Conservation (phyloP, 495 filamentous ascomycete species). For the Sordaria brevicollis region DNA sequence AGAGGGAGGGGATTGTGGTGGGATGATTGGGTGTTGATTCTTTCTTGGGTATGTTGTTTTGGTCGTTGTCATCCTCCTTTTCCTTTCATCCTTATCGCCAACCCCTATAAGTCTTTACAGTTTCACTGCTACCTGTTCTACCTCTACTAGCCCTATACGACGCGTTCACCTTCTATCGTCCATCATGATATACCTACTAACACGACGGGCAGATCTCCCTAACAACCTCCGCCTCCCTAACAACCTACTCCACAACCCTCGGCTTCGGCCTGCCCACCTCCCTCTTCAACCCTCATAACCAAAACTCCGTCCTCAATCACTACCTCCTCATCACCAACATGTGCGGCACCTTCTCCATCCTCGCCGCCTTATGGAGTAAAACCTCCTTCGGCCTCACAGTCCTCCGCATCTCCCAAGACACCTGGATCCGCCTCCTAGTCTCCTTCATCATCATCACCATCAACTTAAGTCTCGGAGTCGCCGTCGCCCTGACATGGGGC, state of each 20-base stretch:
- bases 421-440: conserved; percentile 18
- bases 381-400: conserved; percentile 27
- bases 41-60: conserved; percentile 26
- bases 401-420: conserved; percentile 19
- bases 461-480: conserved; percentile 20
- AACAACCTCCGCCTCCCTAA: conserved; percentile 53
- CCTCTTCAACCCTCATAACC: conserved; percentile 13
- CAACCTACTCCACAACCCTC: conserved; percentile 35
- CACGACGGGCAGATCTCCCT: conserved; percentile 7
- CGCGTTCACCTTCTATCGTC: too few relatives aligned
- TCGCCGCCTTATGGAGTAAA: conserved; percentile 24
- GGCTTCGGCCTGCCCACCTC: conserved; percentile 19
- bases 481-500: conserved; percentile 22
- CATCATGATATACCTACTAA: too few relatives aligned
- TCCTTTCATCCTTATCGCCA: background rate
- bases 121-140: background rate
- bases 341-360: conserved; percentile 23
- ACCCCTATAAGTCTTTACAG: background rate
- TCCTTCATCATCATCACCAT: conserved; percentile 27
- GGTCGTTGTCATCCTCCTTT: background rate
- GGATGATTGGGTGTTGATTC: conserved; percentile 29
- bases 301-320: background rate
- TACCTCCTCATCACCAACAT: conserved; percentile 19
- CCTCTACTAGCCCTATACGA: too few relatives aligned
- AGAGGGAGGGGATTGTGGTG: conserved; percentile 24